Evolutionary conservation across 2,329 filamentous ascomycete species (phyloP), one percentile per base, ranked within the genome.

Genomic region (Fusarium burgessii): DNA sequence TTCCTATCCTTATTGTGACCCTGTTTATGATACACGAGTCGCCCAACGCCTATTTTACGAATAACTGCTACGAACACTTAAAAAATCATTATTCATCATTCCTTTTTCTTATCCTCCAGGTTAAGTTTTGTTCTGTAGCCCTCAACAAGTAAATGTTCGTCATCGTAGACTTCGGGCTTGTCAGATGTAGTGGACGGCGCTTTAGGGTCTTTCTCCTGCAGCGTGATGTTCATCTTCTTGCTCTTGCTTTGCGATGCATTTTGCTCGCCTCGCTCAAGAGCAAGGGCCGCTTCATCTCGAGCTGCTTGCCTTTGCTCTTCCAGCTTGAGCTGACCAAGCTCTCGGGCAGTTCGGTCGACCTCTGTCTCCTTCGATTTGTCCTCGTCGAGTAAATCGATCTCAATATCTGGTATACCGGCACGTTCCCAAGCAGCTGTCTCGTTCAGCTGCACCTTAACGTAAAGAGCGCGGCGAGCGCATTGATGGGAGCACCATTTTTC

Each of bases 381-480:
- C 79, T 97, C 93, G 58, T 93, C 90, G 3, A 92, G 80, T 38
- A 94, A 77, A 38, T 91, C 86, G 68, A 94, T 88, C 45, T 84
- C 78, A 42, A 88, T 85, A 23, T 86, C 84, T 3, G 83, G 82
- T 33, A 86, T 86, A 6, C 88, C 89, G 8, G 87, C 88, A 56
- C 95, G 87, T 80, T 96, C 90, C 94, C 95, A 97, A 1, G 93
- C 93, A 0, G 94, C 93, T 68, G 92, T 91, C 77, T 96, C 92
- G 71, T 88, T 91, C 41, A 98, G 87, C 84, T 99, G 96, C 27
- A 97, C 92, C 77, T 94, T 93, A 74, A 98, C 86, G 80, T 94
- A 97, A 72, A 97, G 85, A 5, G 93, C 94, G 51, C 93, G 87
- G 71, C 89, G 88, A 4, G 93, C 93, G 82, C 96, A 99, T 41